Evolutionary conservation across 768 basidiomycete genomes (phyloP).

Genomic region (Lentinula detonsa): DNA sequence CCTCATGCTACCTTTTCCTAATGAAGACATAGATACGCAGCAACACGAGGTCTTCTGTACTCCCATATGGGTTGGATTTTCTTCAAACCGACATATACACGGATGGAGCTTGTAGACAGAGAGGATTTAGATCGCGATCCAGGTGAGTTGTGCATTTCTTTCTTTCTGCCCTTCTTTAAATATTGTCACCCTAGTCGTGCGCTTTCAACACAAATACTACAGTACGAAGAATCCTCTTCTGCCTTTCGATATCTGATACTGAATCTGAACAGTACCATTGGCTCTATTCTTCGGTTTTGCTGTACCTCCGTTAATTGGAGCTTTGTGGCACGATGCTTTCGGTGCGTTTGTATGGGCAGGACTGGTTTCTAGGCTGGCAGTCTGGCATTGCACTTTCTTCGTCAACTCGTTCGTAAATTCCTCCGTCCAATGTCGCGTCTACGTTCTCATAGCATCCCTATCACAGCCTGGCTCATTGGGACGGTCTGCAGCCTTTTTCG

Average conservation of each 20-base stretch:
- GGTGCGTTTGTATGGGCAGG: conserved; percentile 72
- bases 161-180: not conserved
- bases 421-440: not conserved
- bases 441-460: not conserved
- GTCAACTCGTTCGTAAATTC: conserved; percentile 56
- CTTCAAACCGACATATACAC: conserved; percentile 61
- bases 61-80: conserved; percentile 89
- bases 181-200: conserved; percentile 40
- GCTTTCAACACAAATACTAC: conserved; percentile 67
- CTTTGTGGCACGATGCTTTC: conserved; percentile 53
- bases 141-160: conserved; percentile 33
- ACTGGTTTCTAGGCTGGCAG: conserved; percentile 54
- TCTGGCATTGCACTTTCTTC: conserved; percentile 70
- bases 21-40: conserved; percentile 49
- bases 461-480: conserved; percentile 68
- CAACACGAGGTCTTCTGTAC: conserved; percentile 65
- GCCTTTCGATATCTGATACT: not conserved
- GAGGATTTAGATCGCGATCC: conserved; percentile 66
- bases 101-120: conserved; percentile 57
- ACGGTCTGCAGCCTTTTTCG: conserved; percentile 74
- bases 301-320: conserved; percentile 50
- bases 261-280: conserved; percentile 39
- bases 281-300: conserved; percentile 56
- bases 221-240: conserved; percentile 22
- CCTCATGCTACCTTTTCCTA: not conserved